phyloP scores from a whole-genome alignment of 164 flowering plant genomes.

The Akebia trifoliata region DNA sequence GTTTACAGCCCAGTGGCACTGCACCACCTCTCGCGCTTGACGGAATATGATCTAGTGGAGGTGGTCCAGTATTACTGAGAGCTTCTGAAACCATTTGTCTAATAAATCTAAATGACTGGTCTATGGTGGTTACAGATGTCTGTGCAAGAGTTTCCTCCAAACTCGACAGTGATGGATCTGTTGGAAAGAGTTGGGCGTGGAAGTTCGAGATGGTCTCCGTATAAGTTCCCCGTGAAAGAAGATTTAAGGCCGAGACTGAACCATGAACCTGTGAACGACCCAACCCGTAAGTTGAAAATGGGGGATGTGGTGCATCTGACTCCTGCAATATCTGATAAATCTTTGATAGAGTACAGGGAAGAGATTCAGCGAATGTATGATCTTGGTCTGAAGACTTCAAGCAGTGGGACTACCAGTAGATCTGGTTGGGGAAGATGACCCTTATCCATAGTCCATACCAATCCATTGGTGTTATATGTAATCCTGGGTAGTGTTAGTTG shows the following conservation, averaged over 20 bases:
- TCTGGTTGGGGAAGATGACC: slow-evolving; percentile 43
- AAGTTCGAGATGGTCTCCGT: slow-evolving; percentile 51
- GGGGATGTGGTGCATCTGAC: slow-evolving; percentile 93
- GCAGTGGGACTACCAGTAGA: slow-evolving; percentile 20
- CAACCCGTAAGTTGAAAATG: slow-evolving; percentile 68
- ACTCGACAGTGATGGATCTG: slow-evolving; percentile 66
- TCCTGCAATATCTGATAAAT: slow-evolving; percentile 72
- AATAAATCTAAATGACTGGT: no score
- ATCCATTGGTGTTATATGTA: neutral
- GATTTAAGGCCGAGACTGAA: slow-evolving; percentile 84
- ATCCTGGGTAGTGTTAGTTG: neutral
- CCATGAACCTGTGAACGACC: slow-evolving; percentile 57
- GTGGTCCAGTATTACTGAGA: no score
- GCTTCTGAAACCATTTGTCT: no score
- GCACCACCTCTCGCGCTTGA: no score
- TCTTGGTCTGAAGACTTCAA: slow-evolving; percentile 28
- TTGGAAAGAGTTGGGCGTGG: slow-evolving; percentile 59
- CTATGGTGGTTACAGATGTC: slow-evolving; percentile 76
- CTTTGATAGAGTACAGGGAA: slow-evolving; percentile 72
- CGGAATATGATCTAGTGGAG: no score
- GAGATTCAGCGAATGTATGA: slow-evolving; percentile 94
- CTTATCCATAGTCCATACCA: neutral
- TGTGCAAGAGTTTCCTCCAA: slow-evolving; percentile 78
- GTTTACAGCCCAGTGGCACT: no score
- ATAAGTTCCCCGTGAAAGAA: slow-evolving; percentile 67